phyloP scores from a whole-genome alignment of 2,329 filamentous ascomycete species.

The Paraphaeosphaeria sporulosa region DNA sequence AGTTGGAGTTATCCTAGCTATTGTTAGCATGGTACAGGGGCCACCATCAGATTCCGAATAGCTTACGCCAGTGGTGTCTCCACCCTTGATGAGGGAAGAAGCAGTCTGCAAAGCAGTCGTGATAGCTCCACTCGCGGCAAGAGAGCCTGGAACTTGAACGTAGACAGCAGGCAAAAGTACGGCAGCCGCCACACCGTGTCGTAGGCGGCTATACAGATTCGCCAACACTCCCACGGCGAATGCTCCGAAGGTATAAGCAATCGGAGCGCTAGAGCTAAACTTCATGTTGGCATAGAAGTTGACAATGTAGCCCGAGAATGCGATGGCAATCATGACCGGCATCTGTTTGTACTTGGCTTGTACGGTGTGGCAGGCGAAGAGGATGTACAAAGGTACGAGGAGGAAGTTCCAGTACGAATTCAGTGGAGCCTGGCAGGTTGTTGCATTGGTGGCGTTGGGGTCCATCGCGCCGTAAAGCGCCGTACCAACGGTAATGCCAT shows the following conservation, averaged over 20 bases:
- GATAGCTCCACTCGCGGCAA: slow-evolving; percentile 41
- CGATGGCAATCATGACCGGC: slow-evolving; percentile 77
- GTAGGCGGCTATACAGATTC: slow-evolving; percentile 76
- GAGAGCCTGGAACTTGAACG: slow-evolving; percentile 43
- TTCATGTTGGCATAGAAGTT: slow-evolving; percentile 75
- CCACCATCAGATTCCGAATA: not conserved
- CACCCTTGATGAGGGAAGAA: slow-evolving; percentile 34
- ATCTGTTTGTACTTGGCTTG: slow-evolving; percentile 81
- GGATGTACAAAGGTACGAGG: slow-evolving; percentile 78
- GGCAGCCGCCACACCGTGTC: slow-evolving; percentile 57
- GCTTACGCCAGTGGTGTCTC: slow-evolving; percentile 28
- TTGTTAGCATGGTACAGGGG: slow-evolving; percentile 1
- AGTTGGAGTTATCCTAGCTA: slow-evolving; percentile 3
- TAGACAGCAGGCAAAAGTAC: slow-evolving; percentile 43
- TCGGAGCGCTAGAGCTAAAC: slow-evolving; percentile 73
- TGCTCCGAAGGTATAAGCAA: slow-evolving; percentile 78
- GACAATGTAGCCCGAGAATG: slow-evolving; percentile 74
- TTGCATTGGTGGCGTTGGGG: slow-evolving; percentile 52
- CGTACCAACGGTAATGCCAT: slow-evolving; percentile 58
- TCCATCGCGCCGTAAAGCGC: slow-evolving; percentile 58
- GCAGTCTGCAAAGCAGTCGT: slow-evolving; percentile 38
- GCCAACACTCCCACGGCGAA: slow-evolving; percentile 78
- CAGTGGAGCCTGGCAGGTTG: slow-evolving; percentile 54
- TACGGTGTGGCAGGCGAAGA: slow-evolving; percentile 75
- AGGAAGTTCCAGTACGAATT: slow-evolving; percentile 67